Conservation (phyloP, 108 stramenopile species). For the Aurantiochytrium sp. region DNA sequence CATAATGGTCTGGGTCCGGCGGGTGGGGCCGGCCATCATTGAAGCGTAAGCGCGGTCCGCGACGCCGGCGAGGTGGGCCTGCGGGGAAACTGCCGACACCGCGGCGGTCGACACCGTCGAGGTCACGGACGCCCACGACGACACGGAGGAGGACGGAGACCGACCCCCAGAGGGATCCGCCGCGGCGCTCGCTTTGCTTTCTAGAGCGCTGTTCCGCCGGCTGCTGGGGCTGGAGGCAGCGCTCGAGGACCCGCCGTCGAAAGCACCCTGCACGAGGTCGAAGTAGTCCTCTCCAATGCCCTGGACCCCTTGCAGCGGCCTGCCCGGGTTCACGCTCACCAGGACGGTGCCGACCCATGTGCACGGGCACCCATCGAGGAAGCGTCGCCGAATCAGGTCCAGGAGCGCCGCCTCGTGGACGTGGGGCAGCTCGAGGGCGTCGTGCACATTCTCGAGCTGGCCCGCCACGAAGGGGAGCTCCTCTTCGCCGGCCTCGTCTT, state of each 20-base stretch:
- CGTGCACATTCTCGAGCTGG: not conserved
- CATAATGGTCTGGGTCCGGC: slow-evolving; percentile 77
- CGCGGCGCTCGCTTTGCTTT: too few species aligned
- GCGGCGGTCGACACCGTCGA: too few species aligned
- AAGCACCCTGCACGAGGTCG: too few species aligned
- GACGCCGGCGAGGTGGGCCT: slow-evolving; percentile 78
- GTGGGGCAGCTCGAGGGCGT: not conserved
- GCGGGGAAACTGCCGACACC: too few species aligned
- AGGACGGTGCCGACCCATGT: not conserved
- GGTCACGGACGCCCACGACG: too few species aligned
- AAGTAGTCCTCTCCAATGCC: not conserved
- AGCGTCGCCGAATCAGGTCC: not conserved
- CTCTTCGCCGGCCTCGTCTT: too few species aligned
- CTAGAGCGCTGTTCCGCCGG: too few species aligned
- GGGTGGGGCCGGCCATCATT: slow-evolving; percentile 64
- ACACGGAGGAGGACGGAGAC: too few species aligned
- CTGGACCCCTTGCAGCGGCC: not conserved
- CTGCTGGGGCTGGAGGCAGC: too few species aligned
- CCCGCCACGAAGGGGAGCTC: not conserved
- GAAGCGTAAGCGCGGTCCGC: slow-evolving; percentile 81
- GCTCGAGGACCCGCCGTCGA: too few species aligned
- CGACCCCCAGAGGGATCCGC: too few species aligned
- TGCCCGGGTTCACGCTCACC: not conserved
- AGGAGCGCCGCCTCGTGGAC: not conserved
- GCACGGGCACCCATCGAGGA: not conserved